A percentile compares a stretch with the other conserved stretches of the same genome.
These are phyloP conservation scores for Fusarium goolgardi DNA, from an alignment of 2,329 filamentous ascomycete species.

Conservation along the genomic window DNA sequence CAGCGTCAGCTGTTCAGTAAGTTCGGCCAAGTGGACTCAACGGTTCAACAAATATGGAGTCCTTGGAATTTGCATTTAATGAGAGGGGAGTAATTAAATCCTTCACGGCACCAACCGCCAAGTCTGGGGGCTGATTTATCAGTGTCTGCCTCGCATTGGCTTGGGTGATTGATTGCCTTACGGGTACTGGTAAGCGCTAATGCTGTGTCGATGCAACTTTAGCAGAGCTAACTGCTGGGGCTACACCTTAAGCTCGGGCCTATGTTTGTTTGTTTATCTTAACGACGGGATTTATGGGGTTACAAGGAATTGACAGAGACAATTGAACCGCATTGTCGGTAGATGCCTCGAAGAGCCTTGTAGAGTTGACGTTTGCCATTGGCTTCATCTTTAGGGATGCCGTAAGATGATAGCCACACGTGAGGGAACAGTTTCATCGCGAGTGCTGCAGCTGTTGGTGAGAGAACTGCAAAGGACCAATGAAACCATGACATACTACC, in stretches of 20 bases:
- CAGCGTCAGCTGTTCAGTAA: neutral
- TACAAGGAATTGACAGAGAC: neutral
- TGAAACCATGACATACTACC: neutral
- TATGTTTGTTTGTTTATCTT: neutral
- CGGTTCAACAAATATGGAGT: neutral
- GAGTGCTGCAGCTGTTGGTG: no score
- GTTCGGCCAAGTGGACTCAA: neutral
- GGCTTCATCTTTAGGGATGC: no score
- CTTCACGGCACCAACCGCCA: neutral
- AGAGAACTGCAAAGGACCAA: neutral
- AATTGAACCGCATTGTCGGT: neutral
- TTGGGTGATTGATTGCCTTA: neutral
- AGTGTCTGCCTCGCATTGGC: neutral
- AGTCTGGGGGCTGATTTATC: neutral
- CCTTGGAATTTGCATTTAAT: neutral
- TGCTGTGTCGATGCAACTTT: neutral
- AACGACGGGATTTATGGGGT: neutral
- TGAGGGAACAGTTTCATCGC: no score
- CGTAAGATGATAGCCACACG: no score
- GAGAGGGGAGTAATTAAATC: neutral
- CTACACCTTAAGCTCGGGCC: neutral
- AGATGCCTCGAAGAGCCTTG: neutral
- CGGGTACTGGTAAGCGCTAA: neutral
- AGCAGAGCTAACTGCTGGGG: neutral
- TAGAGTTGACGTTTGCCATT: neutral